phyloP scores from a whole-genome alignment of 1,284 basidiomycete species.

The Rhodotorula sp. region DNA sequence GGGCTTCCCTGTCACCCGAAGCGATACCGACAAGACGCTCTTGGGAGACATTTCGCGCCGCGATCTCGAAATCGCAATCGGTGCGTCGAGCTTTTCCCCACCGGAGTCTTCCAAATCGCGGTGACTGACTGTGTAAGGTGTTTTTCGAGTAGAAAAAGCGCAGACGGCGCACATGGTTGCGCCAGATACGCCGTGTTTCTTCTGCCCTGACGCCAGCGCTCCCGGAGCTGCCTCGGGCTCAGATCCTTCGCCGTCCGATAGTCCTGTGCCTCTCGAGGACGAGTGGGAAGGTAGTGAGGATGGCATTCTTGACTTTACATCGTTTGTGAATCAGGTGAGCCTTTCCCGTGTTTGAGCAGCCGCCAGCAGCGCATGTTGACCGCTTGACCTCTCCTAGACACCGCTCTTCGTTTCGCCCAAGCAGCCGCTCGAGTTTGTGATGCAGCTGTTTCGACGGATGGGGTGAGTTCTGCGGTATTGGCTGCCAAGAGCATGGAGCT shows the following conservation, averaged over 20 bases:
- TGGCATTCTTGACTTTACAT: conserved; percentile 68
- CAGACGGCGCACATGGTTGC: conserved; percentile 62
- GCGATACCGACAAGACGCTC: conserved; percentile 58
- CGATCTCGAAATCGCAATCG: conserved; percentile 80
- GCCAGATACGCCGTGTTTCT: conserved; percentile 70
- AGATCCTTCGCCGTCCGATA: not conserved
- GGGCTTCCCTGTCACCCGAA: conserved; percentile 83
- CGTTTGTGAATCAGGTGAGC: conserved; percentile 85
- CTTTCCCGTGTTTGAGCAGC: not conserved
- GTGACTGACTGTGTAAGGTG: not conserved
- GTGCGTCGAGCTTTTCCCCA: conserved; percentile 52
- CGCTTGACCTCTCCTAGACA: conserved; percentile 58
- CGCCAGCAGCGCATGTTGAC: no score
- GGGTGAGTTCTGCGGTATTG: conserved; percentile 59
- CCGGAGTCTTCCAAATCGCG: not conserved
- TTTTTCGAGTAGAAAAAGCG: conserved; percentile 62
- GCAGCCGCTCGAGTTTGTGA: conserved; percentile 90
- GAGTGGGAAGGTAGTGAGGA: conserved; percentile 42
- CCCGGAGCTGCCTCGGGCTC: not conserved
- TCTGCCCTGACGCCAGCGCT: conserved; percentile 45
- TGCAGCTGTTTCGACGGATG: conserved; percentile 93
- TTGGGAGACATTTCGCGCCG: conserved; percentile 84
- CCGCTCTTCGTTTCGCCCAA: conserved; percentile 90
- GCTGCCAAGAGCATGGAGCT: not conserved
- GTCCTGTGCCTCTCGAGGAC: conserved; percentile 18